Evolutionary conservation across 2,329 filamentous ascomycete genomes (phyloP), one percentile per base, ranked within the genome.

Genomic region (Xylariaceae sp.): DNA sequence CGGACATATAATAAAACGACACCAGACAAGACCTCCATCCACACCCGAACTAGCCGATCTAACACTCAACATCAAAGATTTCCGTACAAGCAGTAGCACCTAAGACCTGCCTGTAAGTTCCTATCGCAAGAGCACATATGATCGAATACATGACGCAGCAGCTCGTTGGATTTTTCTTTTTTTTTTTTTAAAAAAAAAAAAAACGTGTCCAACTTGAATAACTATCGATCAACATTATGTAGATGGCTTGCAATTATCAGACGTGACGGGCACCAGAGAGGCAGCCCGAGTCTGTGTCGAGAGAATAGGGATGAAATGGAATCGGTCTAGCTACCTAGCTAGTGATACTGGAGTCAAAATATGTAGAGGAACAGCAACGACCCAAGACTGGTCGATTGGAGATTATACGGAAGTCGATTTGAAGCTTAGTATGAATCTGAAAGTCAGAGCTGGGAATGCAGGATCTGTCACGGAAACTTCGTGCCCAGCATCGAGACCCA

Each of bases 381-480:
- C 42, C 47, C 10, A 34, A n/a, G 42, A 18, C 37, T 44, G 17
- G 30, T 60, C 37, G 50, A 42, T 56, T 54, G 9, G 17, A 8
- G 17, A 5, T 57, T n/a, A 55, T 48, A 17, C 13, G 9, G 10
- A 9, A 9, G 18, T n/a, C 68, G 42, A 65, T 59, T 58, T 57
- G 65, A 83, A 84, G 57, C 74, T 76, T 47, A 86, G 71, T 66
- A 76, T 77, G 66, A 83, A 86, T 63, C 78, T 79, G 68, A 85
- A 86, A 17, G 85, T 86, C 71, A 89, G 84, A 30, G 90, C 87
- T 39, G 86, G 84, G 71, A 95, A 94, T 1, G 91, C 90, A n/a
- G 90, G 89, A 74, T 97, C 93, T 13, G 90, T 92, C 51, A 99
- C 88, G n/a, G 86, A 90, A 52, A 99, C 82, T 74, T 97, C 91